phyloP scores from a whole-genome alignment of 495 filamentous ascomycete genomes.

The Lasiosphaeria ovina region DNA sequence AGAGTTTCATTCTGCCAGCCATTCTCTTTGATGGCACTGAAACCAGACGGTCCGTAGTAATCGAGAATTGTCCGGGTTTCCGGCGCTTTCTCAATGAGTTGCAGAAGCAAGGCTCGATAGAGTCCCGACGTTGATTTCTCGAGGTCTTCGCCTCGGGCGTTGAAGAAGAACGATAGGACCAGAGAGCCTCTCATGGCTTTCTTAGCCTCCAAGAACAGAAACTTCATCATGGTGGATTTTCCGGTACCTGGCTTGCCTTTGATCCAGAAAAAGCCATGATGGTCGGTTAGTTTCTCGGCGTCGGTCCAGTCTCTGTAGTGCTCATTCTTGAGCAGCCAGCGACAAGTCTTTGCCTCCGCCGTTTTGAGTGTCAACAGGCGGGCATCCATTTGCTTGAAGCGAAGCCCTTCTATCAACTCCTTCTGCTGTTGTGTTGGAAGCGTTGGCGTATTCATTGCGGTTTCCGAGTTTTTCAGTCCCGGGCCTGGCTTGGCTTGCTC shows the following conservation, averaged over 20 bases:
- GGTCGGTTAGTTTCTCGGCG: constrained; percentile 27
- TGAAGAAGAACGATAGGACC: constrained; percentile 33
- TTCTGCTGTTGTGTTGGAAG: constrained; percentile 17
- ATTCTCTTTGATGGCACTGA: constrained; percentile 18
- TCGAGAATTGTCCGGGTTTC: constrained; percentile 25
- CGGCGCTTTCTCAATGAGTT: constrained; percentile 31
- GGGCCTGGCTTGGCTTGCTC: no score
- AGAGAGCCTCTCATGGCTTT: constrained; percentile 12
- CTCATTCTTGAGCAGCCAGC: constrained; percentile 45
- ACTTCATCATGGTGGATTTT: constrained; percentile 47
- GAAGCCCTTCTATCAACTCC: constrained; percentile 30
- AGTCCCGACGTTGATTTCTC: constrained; percentile 54
- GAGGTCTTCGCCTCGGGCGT: constrained; percentile 38
- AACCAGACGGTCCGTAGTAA: constrained; percentile 19
- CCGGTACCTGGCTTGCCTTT: constrained; percentile 56
- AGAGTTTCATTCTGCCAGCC: constrained; percentile 31
- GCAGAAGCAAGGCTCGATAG: constrained; percentile 52
- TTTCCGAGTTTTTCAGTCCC: no score
- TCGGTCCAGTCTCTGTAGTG: constrained; percentile 51
- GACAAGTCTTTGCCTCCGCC: constrained; percentile 45
- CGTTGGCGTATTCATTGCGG: neutral
- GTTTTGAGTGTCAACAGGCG: constrained; percentile 37
- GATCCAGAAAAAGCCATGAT: constrained; percentile 58
- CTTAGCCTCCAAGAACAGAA: constrained; percentile 22
- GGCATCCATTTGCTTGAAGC: constrained; percentile 38